A percentile compares a stretch with the other conserved stretches of the same genome.
Evolutionary conservation across 148 eudicot species (phyloP).

Genomic region (Cornus kousa): DNA sequence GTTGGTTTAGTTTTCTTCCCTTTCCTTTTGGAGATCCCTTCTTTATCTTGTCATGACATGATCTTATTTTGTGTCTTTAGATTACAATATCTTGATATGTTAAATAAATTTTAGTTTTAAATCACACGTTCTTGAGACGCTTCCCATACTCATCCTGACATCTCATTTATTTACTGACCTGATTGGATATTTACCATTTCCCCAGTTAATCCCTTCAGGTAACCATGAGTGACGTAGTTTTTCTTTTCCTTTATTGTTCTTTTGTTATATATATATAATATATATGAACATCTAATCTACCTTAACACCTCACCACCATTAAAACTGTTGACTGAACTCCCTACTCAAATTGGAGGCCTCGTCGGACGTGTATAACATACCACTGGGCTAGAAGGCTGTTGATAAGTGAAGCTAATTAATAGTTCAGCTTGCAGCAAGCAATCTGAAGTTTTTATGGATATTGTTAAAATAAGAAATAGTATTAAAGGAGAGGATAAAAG

Average conservation of each 20-base stretch:
- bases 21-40: not conserved
- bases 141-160: not conserved
- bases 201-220: not conserved
- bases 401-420: too few relatives aligned
- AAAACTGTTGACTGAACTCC: not conserved
- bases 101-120: not conserved
- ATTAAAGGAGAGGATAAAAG: too few relatives aligned
- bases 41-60: not conserved
- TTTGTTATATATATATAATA: too few relatives aligned
- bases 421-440: too few relatives aligned
- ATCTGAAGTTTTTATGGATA: too few relatives aligned
- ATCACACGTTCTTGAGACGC: not conserved
- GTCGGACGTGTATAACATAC: not conserved
- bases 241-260: not conserved
- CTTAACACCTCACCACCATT: not conserved
- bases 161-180: not conserved
- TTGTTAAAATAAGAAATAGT: too few relatives aligned
- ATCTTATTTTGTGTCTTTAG: not conserved
- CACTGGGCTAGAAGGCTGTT: not conserved
- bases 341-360: not conserved
- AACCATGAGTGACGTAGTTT: not conserved
- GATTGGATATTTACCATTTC: too few relatives aligned
- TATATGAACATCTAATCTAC: not conserved
- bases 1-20: not conserved
- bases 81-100: not conserved